These are phyloP conservation scores for Grosmannia penicillata DNA, from an alignment of 2,329 filamentous ascomycete species.

Conservation along the genomic window DNA sequence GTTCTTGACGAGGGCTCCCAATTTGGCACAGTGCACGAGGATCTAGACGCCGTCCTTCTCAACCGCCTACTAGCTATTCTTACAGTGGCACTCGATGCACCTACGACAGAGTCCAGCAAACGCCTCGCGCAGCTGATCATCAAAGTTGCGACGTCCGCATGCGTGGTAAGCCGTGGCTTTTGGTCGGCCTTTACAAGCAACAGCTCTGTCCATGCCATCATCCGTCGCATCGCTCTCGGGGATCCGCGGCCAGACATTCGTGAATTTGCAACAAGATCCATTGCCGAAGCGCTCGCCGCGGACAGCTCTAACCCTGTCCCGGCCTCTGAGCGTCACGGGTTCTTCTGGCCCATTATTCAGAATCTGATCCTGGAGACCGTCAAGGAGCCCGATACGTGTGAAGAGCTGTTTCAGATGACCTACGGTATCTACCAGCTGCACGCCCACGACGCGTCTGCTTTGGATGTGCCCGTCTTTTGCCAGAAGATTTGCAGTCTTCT, in stretches of 20 bases:
- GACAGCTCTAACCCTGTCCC: constrained; percentile 12
- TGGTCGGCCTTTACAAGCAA: constrained; percentile 23
- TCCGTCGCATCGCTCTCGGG: constrained; percentile 21
- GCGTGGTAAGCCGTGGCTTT: constrained; percentile 21
- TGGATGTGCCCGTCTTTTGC: constrained; percentile 17
- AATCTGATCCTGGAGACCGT: constrained; percentile 22
- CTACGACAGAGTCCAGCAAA: constrained; percentile 4
- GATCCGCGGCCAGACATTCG: constrained; percentile 22
- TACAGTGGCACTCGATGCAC: constrained; percentile 6
- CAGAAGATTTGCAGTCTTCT: constrained; percentile 12
- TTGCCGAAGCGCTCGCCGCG: constrained; percentile 15
- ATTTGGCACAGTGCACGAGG: constrained; percentile 7
- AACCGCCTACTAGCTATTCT: constrained; percentile 18
- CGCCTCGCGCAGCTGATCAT: constrained; percentile 18
- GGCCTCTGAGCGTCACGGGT: constrained; percentile 23
- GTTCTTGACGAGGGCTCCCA: constrained; percentile 27
- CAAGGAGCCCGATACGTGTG: constrained; percentile 19
- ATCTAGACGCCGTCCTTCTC: constrained; percentile 15
- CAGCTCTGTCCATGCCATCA: constrained; percentile 12
- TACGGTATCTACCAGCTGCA: constrained; percentile 25
- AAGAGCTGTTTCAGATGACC: constrained; percentile 30
- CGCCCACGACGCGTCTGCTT: constrained; percentile 15
- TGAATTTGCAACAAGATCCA: constrained; percentile 19
- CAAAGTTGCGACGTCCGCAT: no score
- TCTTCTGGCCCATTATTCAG: constrained; percentile 32